Percentiles rank a stretch among this genome's conserved stretches.
Evolutionary conservation across 2,329 filamentous ascomycete species (phyloP).

Genomic region (Ramularia endophylla): DNA sequence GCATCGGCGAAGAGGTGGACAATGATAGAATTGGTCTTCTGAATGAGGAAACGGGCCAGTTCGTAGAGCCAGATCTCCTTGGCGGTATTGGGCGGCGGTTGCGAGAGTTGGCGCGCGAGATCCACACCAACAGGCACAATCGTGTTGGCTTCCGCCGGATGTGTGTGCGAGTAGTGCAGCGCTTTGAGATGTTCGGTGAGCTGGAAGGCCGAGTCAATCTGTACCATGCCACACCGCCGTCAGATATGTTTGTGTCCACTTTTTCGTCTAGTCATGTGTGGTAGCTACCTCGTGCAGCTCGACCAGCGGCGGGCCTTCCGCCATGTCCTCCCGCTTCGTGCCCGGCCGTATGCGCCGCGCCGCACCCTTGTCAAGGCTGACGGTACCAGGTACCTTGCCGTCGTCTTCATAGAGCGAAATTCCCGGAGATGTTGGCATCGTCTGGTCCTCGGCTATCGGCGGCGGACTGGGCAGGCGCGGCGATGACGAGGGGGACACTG

Average conservation of each 20-base stretch:
- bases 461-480: slow-evolving; percentile 92
- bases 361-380: slow-evolving; percentile 64
- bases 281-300: slow-evolving; percentile 68
- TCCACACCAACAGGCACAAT: slow-evolving; percentile 68
- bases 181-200: slow-evolving; percentile 95
- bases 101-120: slow-evolving; percentile 69
- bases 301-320: slow-evolving; percentile 80
- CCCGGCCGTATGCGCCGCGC: slow-evolving; percentile 84
- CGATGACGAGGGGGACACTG: slow-evolving; percentile 60
- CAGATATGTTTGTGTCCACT: too few relatives aligned
- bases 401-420: slow-evolving; percentile 55
- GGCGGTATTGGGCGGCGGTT: slow-evolving; percentile 75
- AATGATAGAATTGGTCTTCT: slow-evolving; percentile 88
- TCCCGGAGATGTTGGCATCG: slow-evolving; percentile 70
- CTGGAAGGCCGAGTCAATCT: slow-evolving; percentile 97
- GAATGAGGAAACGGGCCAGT: slow-evolving; percentile 89
- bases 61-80: slow-evolving; percentile 95
- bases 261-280: background rate
- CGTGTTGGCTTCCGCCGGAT: slow-evolving; percentile 66
- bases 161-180: slow-evolving; percentile 76
- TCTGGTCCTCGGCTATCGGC: slow-evolving; percentile 89
- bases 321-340: slow-evolving; percentile 89
- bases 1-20: slow-evolving; percentile 87
- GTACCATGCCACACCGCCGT: slow-evolving; percentile 7
- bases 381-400: slow-evolving; percentile 51